Conservation (phyloP, 371 early-diverging fungal genomes). For the Syncephalis plumigaleata region DNA sequence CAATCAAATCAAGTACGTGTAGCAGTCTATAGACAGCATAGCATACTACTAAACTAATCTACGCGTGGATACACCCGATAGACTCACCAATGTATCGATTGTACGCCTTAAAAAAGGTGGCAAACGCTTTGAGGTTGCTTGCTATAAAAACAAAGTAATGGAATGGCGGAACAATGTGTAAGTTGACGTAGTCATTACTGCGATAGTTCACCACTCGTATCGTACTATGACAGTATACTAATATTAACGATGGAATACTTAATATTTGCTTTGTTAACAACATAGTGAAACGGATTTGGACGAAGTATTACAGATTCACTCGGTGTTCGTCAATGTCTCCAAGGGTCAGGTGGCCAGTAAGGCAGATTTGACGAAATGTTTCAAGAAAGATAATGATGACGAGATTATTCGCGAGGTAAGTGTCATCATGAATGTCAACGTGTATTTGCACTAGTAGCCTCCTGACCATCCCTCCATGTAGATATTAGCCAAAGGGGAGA, state of each 20-base stretch:
- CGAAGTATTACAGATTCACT: conserved; percentile 88
- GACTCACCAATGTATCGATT: conserved; percentile 87
- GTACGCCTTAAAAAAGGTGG: conserved; percentile 94
- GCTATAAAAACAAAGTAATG: conserved; percentile 97
- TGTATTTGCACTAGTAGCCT: conserved; percentile 2
- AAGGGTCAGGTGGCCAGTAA: conserved; percentile 87
- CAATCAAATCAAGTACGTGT: conserved; percentile 5
- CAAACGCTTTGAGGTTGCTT: conserved; percentile 93
- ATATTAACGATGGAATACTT: too few species aligned
- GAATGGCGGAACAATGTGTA: conserved; percentile 90
- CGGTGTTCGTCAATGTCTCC: conserved; percentile 86
- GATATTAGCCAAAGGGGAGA: conserved; percentile 88
- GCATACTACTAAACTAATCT: not conserved
- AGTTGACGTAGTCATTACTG: conserved; percentile 6
- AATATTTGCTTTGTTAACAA: too few species aligned
- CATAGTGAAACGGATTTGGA: conserved; percentile 88
- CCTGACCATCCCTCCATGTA: conserved; percentile 6
- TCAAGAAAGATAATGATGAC: conserved; percentile 70
- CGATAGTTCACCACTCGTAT: too few species aligned
- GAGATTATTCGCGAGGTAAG: conserved; percentile 68
- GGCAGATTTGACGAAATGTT: conserved; percentile 72
- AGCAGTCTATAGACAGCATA: not conserved
- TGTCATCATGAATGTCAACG: not conserved
- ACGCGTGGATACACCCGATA: conserved; percentile 8
- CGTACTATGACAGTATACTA: too few species aligned